These are phyloP conservation scores for Microdochium bolleyi DNA, from an alignment of 2,329 filamentous ascomycete species.

Conservation along the genomic window DNA sequence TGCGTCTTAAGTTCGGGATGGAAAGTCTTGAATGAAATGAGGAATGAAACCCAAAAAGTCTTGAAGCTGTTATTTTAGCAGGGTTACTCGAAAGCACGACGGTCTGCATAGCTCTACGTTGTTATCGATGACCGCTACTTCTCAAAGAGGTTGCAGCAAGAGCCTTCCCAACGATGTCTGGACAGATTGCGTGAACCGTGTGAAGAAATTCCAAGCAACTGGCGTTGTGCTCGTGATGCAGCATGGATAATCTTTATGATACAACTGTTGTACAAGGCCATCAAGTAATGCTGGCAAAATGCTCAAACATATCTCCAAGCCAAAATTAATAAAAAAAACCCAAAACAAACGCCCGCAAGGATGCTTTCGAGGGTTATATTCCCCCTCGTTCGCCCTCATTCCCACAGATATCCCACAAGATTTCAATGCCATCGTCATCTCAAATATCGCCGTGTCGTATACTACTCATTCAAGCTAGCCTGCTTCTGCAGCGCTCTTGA, in stretches of 20 bases:
- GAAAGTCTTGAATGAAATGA: slow-evolving; percentile 8
- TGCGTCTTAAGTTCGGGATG: slow-evolving; percentile 64
- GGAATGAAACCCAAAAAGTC: not conserved
- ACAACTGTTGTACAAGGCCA: not conserved
- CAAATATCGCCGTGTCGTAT: not conserved
- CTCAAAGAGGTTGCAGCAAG: too few species aligned
- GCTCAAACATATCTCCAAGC: slow-evolving; percentile 3
- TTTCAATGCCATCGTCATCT: not conserved
- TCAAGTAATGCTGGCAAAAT: slow-evolving; percentile 4
- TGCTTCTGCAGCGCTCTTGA: slow-evolving; percentile 75
- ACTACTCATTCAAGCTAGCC: slow-evolving; percentile 60
- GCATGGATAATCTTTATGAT: slow-evolving; percentile 1
- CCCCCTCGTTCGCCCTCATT: too few species aligned
- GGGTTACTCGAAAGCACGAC: too few species aligned
- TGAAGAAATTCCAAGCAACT: not conserved
- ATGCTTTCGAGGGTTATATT: too few species aligned
- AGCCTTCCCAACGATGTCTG: too few species aligned
- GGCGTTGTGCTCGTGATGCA: slow-evolving; percentile 2
- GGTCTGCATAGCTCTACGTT: too few species aligned
- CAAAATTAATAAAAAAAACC: too few species aligned
- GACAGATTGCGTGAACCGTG: not conserved
- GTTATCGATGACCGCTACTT: too few species aligned
- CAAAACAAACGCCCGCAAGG: too few species aligned
- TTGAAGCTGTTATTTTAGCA: not conserved
- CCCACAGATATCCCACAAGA: too few species aligned